Evolutionary conservation across 1,284 basidiomycete species (phyloP), one percentile per base, ranked within the genome.

Genomic region (Naganishia albida): DNA sequence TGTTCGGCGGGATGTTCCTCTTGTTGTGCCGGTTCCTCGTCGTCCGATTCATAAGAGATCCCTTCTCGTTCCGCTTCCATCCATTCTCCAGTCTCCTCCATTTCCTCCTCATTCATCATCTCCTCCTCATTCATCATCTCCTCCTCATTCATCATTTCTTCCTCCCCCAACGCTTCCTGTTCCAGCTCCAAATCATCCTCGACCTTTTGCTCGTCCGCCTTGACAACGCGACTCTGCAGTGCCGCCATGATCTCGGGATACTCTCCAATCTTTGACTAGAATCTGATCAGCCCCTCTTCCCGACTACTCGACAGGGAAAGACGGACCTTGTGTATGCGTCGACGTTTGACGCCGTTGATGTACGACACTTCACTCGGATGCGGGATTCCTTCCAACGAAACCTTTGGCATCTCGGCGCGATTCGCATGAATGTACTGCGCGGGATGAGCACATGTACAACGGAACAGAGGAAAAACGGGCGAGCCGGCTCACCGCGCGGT

Each of bases 401-500:
- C 65, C 68, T 10, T 68, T 67, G 49, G 72, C 70, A 44, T 69
- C 46, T 7, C 53, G 16, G 13, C 69, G 67, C 34, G 69, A 68
- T 20, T 68, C 68, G 59, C 69, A 65, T 56, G 53, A 52, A n/a
- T 38, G 28, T 26, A 62, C 68, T 25, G 69, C 18, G 46, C 54
- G n/a, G 59, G 34, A 26, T 42, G 20, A 13, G n/a, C 34, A 30
- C 25, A 26, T 51, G 34, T n/a, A 6, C 13, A 16, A n/a, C n/a
- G 13, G 28, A 20, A 30, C 26, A 53, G 13, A 28, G 60, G 25
- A n/a, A 40, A 30, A n/a, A 59, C 40, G 46, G 48, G 23, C 43
- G 23, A 7, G n/a, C 13, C n/a, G n/a, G 67, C 70, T 38, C 46
- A 71, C 72, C 48, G 70, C 68, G n/a, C 71, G 68, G 50, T 71